These are phyloP conservation scores for Gaillardinia entomophila DNA, from an alignment of 805 yeast species.

Conservation along the genomic window DNA sequence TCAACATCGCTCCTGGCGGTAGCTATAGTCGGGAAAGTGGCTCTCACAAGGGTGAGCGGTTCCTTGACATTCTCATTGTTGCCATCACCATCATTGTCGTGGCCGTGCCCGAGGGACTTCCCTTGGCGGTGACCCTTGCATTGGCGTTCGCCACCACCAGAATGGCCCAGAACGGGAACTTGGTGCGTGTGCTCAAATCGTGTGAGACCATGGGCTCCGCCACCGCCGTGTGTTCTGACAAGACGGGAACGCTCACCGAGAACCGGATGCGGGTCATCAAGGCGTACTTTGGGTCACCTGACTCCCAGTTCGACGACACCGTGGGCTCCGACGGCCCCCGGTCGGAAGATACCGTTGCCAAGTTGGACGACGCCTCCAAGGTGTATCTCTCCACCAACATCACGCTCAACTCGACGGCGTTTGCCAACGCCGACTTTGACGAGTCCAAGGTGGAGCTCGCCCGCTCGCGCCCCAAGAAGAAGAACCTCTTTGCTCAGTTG, in stretches of 20 bases:
- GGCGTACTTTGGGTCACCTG: constrained; percentile 54
- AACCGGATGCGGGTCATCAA: constrained; percentile 87
- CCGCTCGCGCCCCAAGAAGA: constrained; percentile 21
- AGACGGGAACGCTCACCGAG: constrained; percentile 95
- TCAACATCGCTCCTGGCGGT: constrained; percentile 51
- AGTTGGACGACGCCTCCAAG: constrained; percentile 16
- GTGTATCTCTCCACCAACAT: constrained; percentile 47
- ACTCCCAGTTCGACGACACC: constrained; percentile 47
- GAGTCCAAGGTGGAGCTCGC: constrained; percentile 22
- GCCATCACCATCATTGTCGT: constrained; percentile 92
- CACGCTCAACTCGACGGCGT: constrained; percentile 81
- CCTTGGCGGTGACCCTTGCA: constrained; percentile 94
- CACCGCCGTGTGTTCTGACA: constrained; percentile 93
- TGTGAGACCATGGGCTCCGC: constrained; percentile 99
- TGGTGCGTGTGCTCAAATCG: constrained; percentile 87
- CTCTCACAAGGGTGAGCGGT: constrained; percentile 77
- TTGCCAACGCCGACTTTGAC: constrained; percentile 55
- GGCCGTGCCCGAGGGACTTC: constrained; percentile 99
- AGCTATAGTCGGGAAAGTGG: constrained; percentile 40
- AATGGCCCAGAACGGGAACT: constrained; percentile 93
- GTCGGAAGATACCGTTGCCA: constrained; percentile 16
- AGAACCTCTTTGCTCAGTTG: constrained; percentile 22
- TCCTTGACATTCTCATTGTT: constrained; percentile 80
- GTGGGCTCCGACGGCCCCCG: constrained; percentile 12
- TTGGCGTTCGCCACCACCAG: constrained; percentile 97